These are phyloP conservation scores for Aspergillus aculeatus DNA, from an alignment of 2,329 filamentous ascomycete genomes.

Conservation along the genomic window DNA sequence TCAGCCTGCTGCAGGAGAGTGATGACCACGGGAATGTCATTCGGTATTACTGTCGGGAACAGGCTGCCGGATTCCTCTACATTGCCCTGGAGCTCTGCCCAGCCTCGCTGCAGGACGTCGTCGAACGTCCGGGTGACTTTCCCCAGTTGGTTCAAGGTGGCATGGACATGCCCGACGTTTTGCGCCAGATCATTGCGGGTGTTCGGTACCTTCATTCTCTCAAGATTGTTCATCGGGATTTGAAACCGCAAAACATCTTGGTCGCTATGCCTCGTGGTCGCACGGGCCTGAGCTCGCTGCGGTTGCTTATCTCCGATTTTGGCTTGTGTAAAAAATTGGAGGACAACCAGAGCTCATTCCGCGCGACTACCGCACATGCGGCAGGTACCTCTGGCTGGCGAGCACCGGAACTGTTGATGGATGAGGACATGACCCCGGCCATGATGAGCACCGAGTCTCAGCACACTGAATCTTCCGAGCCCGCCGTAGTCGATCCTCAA, in stretches of 20 bases:
- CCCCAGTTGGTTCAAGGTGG: constrained; percentile 64
- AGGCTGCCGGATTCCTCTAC: constrained; percentile 86
- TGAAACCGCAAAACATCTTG: constrained; percentile 97
- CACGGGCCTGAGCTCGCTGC: constrained; percentile 60
- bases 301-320: constrained; percentile 96
- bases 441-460: constrained; percentile 34
- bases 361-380: constrained; percentile 89
- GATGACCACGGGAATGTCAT: constrained; percentile 97
- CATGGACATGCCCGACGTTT: constrained; percentile 71
- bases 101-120: constrained; percentile 86
- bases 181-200: constrained; percentile 87
- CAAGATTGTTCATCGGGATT: constrained; percentile 92
- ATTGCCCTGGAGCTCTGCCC: constrained; percentile 94
- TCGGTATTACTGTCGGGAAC: constrained; percentile 90
- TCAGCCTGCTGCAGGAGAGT: constrained; percentile 83
- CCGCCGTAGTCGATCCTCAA: constrained; percentile 54
- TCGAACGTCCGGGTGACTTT: constrained; percentile 70
- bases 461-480: constrained; percentile 47
- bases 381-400: constrained; percentile 95
- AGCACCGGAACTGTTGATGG: constrained; percentile 85
- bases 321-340: constrained; percentile 97
- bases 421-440: constrained; percentile 62
- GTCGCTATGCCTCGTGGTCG: constrained; percentile 64
- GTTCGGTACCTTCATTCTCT: constrained; percentile 85
- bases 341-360: constrained; percentile 88